Conservation (phyloP, 2,329 filamentous ascomycete species). For the Aurifilum marmelostoma region DNA sequence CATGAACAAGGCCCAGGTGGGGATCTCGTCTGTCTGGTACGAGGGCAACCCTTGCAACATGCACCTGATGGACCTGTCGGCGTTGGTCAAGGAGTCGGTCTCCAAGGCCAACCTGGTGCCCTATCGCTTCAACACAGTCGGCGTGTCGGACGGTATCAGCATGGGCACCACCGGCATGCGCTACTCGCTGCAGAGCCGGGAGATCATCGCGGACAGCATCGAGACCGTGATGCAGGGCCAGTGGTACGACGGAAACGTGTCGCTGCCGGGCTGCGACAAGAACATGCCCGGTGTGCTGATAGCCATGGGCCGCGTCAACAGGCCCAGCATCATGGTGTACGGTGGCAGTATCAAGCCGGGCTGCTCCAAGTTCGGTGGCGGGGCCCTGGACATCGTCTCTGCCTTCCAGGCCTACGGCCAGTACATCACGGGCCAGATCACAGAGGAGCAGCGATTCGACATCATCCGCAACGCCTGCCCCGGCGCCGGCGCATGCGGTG, state of each 20-base stretch:
- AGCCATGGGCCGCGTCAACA: slow-evolving; percentile 92
- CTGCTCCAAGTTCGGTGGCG: slow-evolving; percentile 70
- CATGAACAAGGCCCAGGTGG: slow-evolving; percentile 95
- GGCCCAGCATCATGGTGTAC: slow-evolving; percentile 96
- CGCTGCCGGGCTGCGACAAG: slow-evolving; percentile 97
- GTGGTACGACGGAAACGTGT: slow-evolving; percentile 98
- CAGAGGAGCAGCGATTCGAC: slow-evolving; percentile 88
- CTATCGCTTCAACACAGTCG: slow-evolving; percentile 99
- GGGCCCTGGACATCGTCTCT: slow-evolving; percentile 89
- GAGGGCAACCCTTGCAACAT: slow-evolving; percentile 99
- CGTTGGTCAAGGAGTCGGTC: slow-evolving; percentile 67
- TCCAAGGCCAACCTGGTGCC: slow-evolving; percentile 77
- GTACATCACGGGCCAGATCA: slow-evolving; percentile 89
- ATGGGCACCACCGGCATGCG: slow-evolving; percentile 99
- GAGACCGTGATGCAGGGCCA: slow-evolving; percentile 99
- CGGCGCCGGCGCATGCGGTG: slow-evolving; percentile 80
- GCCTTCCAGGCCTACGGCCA: slow-evolving; percentile 98
- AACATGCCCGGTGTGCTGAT: slow-evolving; percentile 96
- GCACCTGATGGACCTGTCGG: slow-evolving; percentile 90
- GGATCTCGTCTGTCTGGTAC: slow-evolving; percentile 98
- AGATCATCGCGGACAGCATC: slow-evolving; percentile 96
- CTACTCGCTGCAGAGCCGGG: slow-evolving; percentile 90
- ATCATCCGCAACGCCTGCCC: slow-evolving; percentile 93
- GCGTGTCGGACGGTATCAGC: slow-evolving; percentile 95
- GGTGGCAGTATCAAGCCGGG: slow-evolving; percentile 93